Base-by-base conservation (phyloP, 2,329 filamentous ascomycete species). In the Epichloe festucae region DNA sequence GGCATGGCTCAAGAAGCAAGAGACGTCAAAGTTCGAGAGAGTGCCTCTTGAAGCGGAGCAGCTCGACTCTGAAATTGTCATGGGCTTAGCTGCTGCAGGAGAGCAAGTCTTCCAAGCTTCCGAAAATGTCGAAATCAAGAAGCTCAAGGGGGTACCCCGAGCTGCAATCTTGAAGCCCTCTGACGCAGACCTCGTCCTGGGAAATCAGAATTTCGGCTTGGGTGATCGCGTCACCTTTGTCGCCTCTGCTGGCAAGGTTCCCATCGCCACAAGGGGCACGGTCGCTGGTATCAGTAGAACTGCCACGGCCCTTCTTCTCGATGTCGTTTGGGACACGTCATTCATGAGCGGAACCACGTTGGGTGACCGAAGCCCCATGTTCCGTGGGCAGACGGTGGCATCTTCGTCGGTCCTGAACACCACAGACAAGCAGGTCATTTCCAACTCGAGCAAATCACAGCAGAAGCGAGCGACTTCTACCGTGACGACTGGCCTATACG, bases 331-430 rank as follows among this genome's bases (percentile, higher is more conserved):
- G 69, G 94, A 98, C 65, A 80, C 81, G 12, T 86, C 89, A 0
- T 98, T 98, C 68, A 97, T 98, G 90, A 95, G 89, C 63, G 93
- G 93, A 56, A 96, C 90, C 2, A 93, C 87, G 0, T 77, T 98
- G 15, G 87, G 88, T 53, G 89, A 90, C 52, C 84, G 93, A 53
- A 95, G 91, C 64, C 89, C 89, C 27, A 83, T 88, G 39, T 98
- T 98, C 81, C 82, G 91, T 38, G 93, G 93, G 49, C 90, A 93
- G 65, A 96, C 93, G 0, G 89, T 98, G 4, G 81, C 89, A 2
- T 80, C 85, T 6, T 85, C 86, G n/a, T 86, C 87, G 0, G 89
- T 97, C 2, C 77, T 98, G 36, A 98, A 98, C 69, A 73, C 95
- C 52, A 84, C 84, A 1, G 76, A 90, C 62, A 84, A 79, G 59